Percentiles rank a stretch among this genome's conserved stretches.
These are phyloP conservation scores for Cylindrotheca closterium DNA, from an alignment of 108 stramenopile genomes.

Conservation along the genomic window DNA sequence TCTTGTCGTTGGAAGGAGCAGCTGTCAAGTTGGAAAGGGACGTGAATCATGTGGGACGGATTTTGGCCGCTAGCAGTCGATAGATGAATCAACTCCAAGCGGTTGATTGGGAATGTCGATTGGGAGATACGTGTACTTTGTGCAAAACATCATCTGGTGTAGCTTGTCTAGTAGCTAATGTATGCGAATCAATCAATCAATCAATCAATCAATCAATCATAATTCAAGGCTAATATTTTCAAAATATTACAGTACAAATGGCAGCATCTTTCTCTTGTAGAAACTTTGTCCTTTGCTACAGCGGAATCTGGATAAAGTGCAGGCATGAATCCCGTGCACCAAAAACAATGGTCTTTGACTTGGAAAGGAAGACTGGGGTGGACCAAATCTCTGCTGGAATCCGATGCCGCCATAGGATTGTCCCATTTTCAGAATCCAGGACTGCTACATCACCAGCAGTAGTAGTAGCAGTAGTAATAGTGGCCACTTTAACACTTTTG, in stretches of 20 bases:
- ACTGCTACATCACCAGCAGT: conserved; percentile 27
- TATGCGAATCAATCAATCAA: no score
- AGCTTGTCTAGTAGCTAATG: no score
- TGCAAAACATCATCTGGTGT: no score
- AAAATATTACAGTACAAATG: no score
- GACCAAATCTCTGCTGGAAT: conserved; percentile 27
- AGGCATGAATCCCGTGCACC: conserved; percentile 32
- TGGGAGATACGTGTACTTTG: no score
- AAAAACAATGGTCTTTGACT: conserved; percentile 1
- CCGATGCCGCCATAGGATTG: conserved; percentile 6
- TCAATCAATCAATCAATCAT: no score
- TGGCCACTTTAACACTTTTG: background rate
- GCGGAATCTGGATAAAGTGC: conserved; percentile 14
- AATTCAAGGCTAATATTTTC: no score
- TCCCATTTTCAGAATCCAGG: conserved; percentile 1
- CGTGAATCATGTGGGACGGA: conserved; percentile 23
- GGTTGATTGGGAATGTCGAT: no score
- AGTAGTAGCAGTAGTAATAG: conserved; percentile 16
- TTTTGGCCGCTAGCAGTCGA: no score
- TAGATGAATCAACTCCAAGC: no score
- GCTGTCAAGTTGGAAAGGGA: conserved; percentile 63
- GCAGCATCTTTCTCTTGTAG: no score
- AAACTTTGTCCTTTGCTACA: no score
- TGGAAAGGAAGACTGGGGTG: background rate
- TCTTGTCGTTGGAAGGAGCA: conserved; percentile 60